Conservation (phyloP, 148 eudicot species). For the Suaeda aralocaspica region DNA sequence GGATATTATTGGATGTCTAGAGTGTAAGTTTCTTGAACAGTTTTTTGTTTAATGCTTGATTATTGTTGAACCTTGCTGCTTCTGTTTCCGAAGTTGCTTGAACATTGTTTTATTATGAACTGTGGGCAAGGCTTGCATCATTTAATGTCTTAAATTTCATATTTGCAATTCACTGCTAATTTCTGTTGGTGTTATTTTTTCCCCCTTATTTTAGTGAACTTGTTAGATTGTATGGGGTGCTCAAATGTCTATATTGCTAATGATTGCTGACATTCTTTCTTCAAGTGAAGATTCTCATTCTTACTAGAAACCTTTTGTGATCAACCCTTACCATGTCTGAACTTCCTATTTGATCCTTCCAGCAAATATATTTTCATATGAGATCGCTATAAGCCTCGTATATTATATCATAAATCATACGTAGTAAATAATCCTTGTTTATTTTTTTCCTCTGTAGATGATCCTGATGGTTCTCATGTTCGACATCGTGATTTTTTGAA, state of each 20-base stretch:
- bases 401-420: conserved; percentile 1
- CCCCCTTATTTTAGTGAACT: background rate
- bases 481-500: conserved; percentile 75
- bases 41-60: background rate
- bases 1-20: conserved; percentile 87
- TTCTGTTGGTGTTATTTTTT: background rate
- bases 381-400: background rate
- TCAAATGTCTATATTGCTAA: background rate
- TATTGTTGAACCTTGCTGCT: background rate
- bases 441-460: conserved; percentile 47
- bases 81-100: background rate
- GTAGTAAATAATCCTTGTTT: conserved; percentile 12
- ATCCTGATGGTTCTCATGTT: conserved; percentile 64
- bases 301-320: background rate
- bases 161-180: background rate
- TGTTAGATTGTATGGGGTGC: background rate
- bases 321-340: background rate
- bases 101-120: background rate
- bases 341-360: background rate
- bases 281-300: background rate
- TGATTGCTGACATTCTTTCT: background rate
- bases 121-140: background rate
- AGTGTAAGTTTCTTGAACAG: conserved; percentile 57
- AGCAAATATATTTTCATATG: background rate
- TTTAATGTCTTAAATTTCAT: background rate